Evolutionary conservation across 208 protist genomes (phyloP).

Genomic region (Trypanosoma cruzi): DNA sequence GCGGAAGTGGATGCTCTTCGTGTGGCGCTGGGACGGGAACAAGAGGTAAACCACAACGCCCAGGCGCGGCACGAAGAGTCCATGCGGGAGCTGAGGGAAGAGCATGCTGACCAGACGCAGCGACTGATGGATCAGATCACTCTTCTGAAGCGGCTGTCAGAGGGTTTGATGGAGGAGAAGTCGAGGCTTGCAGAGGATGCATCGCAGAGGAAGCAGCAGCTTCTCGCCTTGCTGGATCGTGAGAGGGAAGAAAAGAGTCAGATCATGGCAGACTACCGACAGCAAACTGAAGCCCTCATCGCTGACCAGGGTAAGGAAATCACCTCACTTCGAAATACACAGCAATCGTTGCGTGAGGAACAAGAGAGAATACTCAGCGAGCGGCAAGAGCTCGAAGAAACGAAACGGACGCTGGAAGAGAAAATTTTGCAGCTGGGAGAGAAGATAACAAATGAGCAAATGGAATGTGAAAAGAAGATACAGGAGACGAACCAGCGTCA

Average conservation of each 20-base stretch:
- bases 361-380: slow-evolving; percentile 39
- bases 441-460: slow-evolving; percentile 33
- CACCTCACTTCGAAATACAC: slow-evolving; percentile 53
- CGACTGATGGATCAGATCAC: slow-evolving; percentile 81
- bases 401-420: slow-evolving; percentile 36
- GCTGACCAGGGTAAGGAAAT: slow-evolving; percentile 87
- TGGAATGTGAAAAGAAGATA: slow-evolving; percentile 39
- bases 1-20: slow-evolving; percentile 56
- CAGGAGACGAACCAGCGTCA: slow-evolving; percentile 51
- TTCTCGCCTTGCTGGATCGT: slow-evolving; percentile 70
- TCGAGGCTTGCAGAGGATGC: slow-evolving; percentile 56
- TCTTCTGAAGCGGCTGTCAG: slow-evolving; percentile 72
- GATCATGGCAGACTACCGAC: slow-evolving; percentile 90
- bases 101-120: slow-evolving; percentile 67
- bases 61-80: slow-evolving; percentile 49
- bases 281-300: slow-evolving; percentile 87
- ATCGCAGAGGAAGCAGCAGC: slow-evolving; percentile 61
- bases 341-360: slow-evolving; percentile 57
- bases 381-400: slow-evolving; percentile 37
- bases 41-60: slow-evolving; percentile 34
- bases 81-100: slow-evolving; percentile 42
- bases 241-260: slow-evolving; percentile 86
- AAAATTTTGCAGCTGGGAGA: slow-evolving; percentile 34
- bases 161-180: slow-evolving; percentile 80
- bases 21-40: slow-evolving; percentile 65